Evolutionary conservation across 1,139 yeast genomes (phyloP).

Genomic region (Wickerhamomyces sp.): DNA sequence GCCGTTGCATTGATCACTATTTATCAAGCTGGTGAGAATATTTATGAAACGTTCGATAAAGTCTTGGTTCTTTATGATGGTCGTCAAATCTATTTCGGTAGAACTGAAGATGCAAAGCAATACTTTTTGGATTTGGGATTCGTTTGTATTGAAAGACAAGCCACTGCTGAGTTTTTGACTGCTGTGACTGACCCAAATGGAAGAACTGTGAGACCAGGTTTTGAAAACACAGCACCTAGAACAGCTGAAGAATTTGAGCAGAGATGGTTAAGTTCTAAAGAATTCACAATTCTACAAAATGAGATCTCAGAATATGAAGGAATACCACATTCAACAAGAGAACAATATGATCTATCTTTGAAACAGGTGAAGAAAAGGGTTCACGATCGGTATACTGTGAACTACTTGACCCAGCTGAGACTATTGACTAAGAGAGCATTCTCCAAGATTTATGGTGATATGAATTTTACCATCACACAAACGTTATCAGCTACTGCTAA

Average conservation of each 20-base stretch:
- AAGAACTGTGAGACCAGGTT: constrained; percentile 45
- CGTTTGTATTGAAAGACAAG: constrained; percentile 49
- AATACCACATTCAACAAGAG: constrained; percentile 36
- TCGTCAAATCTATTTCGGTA: constrained; percentile 39
- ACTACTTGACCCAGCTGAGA: constrained; percentile 40
- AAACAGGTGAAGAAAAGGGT: constrained; percentile 36
- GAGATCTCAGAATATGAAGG: constrained; percentile 42
- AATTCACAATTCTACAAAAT: constrained; percentile 34
- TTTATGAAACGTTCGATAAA: constrained; percentile 42
- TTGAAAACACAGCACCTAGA: constrained; percentile 58
- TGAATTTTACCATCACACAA: constrained; percentile 42
- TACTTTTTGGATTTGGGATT: constrained; percentile 46
- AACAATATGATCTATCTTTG: constrained; percentile 32
- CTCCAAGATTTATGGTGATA: constrained; percentile 47
- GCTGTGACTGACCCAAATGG: constrained; percentile 56
- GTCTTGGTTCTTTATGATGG: constrained; percentile 40
- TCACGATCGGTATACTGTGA: constrained; percentile 42
- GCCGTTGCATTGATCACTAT: constrained; percentile 40
- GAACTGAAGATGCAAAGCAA: constrained; percentile 35
- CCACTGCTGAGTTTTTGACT: constrained; percentile 55
- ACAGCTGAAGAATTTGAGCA: constrained; percentile 65
- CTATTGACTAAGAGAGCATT: constrained; percentile 44
- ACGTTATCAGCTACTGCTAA: constrained; percentile 43
- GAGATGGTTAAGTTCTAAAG: constrained; percentile 59
- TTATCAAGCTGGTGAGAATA: constrained; percentile 43